Evolutionary conservation across 1,139 yeast genomes (phyloP), one percentile per base, ranked within the genome.

Genomic region (Magnusiomyces magnusii): DNA sequence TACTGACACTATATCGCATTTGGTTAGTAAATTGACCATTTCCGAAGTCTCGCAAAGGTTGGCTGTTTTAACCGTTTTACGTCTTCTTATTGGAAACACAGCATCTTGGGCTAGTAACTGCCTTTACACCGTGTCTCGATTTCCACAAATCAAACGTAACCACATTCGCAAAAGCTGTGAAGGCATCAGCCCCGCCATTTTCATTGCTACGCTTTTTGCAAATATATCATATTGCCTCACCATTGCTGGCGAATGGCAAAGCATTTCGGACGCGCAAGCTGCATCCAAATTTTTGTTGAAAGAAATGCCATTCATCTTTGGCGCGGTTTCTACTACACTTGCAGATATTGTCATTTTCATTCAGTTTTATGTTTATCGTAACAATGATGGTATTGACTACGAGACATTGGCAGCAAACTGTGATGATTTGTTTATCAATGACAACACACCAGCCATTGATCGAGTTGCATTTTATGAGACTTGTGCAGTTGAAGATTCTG

Each of bases 31-130:
- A 9, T 36, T 28, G 17, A 51, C 47, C 13, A 39, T 19, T 39
- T 3, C 31, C 24, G 27, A 36, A 5, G 17, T 41, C n/a, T 36
- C 54, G 3, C 54, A 51, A 24, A 3, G 27, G 2, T 19, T 51
- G 13, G 31, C 31, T 2, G 2, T 55, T 23, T 7, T 34, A 31
- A 2, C 52, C 47, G 21, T 39, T 24, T 15, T 50, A 53, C 55
- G 27, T 15, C 57, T 53, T 36, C 61, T 64, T 17, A 62, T 76
- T 34, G 96, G 95, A 0, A 72, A 78, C n/a, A 60, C 80, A 0
- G 76, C 87, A 60, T 92, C 96, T 0, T 92, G 97, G 96, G 69
- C 80, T 3, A 89, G 95, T 65, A 88, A 96, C 1, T 66, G 75
- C 2, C 82, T 88, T 21, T 91, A 91, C 69, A 80, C 88, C 57